A percentile compares a stretch with the other conserved stretches of the same genome.
These are phyloP conservation scores for Tetracladium setigerum DNA, from an alignment of 495 filamentous ascomycete species.

Conservation along the genomic window DNA sequence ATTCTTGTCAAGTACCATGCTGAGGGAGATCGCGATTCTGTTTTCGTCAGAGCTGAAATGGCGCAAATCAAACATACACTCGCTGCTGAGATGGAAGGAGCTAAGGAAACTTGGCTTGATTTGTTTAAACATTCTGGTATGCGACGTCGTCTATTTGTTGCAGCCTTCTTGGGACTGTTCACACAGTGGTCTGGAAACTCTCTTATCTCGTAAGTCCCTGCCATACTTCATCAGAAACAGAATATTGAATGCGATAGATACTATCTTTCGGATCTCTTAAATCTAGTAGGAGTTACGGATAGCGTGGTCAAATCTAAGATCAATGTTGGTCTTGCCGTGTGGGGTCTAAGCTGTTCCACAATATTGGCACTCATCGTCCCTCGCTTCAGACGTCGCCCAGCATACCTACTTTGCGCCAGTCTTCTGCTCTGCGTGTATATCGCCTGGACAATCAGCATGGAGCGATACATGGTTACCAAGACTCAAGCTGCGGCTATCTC, in stretches of 20 bases:
- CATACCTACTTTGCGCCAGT: constrained; percentile 41
- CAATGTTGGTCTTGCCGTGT: constrained; percentile 38
- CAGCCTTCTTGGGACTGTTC: constrained; percentile 42
- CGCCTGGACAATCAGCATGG: constrained; percentile 43
- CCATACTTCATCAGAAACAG: too few relatives aligned
- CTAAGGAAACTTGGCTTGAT: constrained; percentile 34
- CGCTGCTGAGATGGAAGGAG: constrained; percentile 36
- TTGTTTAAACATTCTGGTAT: constrained; percentile 39
- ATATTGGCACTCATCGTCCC: constrained; percentile 44
- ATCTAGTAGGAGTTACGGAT: neutral
- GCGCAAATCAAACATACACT: constrained; percentile 44
- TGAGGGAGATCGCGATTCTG: constrained; percentile 42
- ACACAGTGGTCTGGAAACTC: constrained; percentile 46
- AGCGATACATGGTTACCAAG: constrained; percentile 40
- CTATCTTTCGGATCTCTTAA: constrained; percentile 10
- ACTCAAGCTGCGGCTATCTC: constrained; percentile 35
- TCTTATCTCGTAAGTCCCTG: constrained; percentile 29
- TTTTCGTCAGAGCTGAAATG: constrained; percentile 48
- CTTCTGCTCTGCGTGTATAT: constrained; percentile 43
- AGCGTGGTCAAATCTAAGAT: constrained; percentile 1
- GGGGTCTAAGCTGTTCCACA: constrained; percentile 46
- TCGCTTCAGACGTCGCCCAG: constrained; percentile 44
- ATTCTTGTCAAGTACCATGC: constrained; percentile 48
- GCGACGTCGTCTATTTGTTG: constrained; percentile 40
- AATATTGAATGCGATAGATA: neutral